Conservation (phyloP, 2,329 filamentous ascomycete genomes). For the Epichloe gansuensis region DNA sequence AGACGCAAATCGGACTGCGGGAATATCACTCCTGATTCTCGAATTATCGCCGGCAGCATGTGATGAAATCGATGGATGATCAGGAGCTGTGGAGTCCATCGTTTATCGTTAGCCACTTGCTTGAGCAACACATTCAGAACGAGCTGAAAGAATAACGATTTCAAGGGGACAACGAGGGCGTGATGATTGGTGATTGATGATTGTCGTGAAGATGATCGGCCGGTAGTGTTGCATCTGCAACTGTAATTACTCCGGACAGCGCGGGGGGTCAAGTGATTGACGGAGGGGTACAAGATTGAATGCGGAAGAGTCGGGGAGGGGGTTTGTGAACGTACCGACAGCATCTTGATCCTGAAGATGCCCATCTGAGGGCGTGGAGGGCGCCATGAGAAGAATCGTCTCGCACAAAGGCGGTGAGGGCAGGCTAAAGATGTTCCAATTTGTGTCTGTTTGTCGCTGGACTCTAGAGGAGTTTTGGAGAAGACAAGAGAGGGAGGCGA, state of each 20-base stretch:
- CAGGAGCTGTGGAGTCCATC: slow-evolving; percentile 1
- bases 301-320: slow-evolving; percentile 5
- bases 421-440: neutral
- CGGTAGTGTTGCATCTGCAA: slow-evolving; percentile 2
- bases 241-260: neutral
- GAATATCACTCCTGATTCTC: slow-evolving; percentile 17
- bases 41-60: slow-evolving; percentile 8
- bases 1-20: slow-evolving; percentile 60
- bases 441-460: neutral
- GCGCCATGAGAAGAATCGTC: slow-evolving; percentile 5
- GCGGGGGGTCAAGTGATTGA: neutral
- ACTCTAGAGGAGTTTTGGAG: neutral
- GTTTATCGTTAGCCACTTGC: neutral
- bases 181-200: neutral
- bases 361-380: slow-evolving; percentile 6
- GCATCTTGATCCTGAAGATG: slow-evolving; percentile 7
- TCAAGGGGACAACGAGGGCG: neutral
- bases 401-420: neutral
- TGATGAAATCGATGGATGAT: neutral
- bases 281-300: neutral
- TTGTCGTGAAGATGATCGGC: neutral
- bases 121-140: neutral
- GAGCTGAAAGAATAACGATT: neutral
- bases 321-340: slow-evolving; percentile 7
- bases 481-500: neutral